Evolutionary conservation across 2,329 filamentous ascomycete species (phyloP).

Genomic region (Mycogone perniciosa): DNA sequence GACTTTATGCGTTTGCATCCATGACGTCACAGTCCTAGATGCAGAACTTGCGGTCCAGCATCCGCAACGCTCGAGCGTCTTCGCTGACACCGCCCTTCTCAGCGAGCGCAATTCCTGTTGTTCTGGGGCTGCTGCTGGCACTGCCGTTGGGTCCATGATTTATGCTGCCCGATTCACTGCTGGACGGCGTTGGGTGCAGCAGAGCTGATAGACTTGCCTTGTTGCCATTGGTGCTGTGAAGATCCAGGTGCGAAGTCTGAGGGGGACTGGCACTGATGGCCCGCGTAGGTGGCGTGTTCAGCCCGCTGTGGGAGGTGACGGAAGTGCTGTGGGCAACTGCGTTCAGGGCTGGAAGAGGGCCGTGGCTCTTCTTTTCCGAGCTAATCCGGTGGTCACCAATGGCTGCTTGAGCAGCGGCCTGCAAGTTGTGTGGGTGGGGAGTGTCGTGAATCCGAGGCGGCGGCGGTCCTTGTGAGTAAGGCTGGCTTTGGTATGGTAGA

Average conservation of each 20-base stretch:
- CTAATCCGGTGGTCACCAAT: conserved; percentile 34
- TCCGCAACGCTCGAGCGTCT: conserved; percentile 58
- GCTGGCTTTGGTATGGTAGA: conserved; percentile 25
- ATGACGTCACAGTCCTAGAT: conserved; percentile 18
- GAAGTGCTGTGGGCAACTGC: conserved; percentile 25
- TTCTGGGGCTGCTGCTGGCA: conserved; percentile 35
- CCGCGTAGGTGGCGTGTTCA: conserved; percentile 39
- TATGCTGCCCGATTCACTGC: conserved; percentile 40
- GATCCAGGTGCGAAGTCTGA: conserved; percentile 33
- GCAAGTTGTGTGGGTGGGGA: conserved; percentile 39
- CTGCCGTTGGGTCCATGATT: conserved; percentile 37
- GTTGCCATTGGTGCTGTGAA: conserved; percentile 20
- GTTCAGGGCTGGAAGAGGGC: conserved; percentile 38
- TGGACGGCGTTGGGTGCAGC: conserved; percentile 43
- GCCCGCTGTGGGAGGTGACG: conserved; percentile 22
- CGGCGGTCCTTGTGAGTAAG: conserved; percentile 29
- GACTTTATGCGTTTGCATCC: not conserved
- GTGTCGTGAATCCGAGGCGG: conserved; percentile 33
- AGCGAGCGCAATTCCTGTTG: conserved; percentile 19
- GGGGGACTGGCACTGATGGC: conserved; percentile 44
- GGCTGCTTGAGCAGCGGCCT: conserved; percentile 37
- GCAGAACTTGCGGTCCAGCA: conserved; percentile 56
- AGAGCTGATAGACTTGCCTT: conserved; percentile 45
- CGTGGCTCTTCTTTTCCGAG: conserved; percentile 33
- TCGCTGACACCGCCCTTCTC: conserved; percentile 47